Conservation (phyloP, 768 basidiomycete species). For the Kwoniella sp. region DNA sequence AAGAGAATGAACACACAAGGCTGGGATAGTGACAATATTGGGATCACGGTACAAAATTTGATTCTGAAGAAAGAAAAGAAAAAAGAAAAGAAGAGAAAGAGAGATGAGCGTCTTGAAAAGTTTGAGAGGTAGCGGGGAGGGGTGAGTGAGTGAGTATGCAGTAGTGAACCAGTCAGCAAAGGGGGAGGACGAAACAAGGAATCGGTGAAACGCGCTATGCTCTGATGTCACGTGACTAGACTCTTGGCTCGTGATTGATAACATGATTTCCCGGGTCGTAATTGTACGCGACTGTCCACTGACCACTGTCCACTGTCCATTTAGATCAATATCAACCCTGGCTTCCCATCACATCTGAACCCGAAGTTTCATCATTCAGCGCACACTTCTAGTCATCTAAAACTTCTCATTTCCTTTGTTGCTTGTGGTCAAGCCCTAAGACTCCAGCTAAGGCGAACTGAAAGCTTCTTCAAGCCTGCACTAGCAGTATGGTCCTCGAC, state of each 20-base stretch:
- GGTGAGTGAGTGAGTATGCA: too few species aligned
- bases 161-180: background rate
- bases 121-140: background rate
- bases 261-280: background rate
- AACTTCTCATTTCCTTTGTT: too few species aligned
- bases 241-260: background rate
- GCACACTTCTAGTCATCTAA: background rate
- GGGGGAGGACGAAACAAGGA: background rate
- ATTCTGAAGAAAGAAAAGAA: constrained; percentile 27
- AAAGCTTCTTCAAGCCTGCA: background rate
- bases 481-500: constrained; percentile 10
- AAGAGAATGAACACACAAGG: background rate
- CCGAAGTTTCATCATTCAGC: background rate
- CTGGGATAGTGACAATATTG: constrained; percentile 41
- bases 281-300: background rate
- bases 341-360: background rate
- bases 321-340: background rate
- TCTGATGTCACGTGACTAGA: background rate
- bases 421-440: too few species aligned
- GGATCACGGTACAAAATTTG: constrained; percentile 41
- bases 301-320: background rate
- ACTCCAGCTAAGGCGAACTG: background rate
- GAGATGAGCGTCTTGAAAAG: background rate
- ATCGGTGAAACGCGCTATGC: background rate
- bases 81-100: constrained; percentile 8